Conservation (phyloP, 2,329 filamentous ascomycete genomes). For the Coniochaeta hoffmannii region DNA sequence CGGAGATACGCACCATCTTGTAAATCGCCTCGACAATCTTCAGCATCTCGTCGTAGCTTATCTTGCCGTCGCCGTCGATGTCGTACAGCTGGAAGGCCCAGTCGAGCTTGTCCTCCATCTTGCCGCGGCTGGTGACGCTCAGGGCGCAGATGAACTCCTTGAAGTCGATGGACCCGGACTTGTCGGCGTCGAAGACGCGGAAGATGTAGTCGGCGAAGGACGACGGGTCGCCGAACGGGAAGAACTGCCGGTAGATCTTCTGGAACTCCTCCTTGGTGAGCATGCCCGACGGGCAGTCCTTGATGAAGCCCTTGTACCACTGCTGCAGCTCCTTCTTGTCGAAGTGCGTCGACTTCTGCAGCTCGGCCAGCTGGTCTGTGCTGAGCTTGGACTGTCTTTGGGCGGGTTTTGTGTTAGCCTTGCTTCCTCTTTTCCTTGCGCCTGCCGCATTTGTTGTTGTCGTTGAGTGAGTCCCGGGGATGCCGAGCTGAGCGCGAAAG, state of each 20-base stretch:
- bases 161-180: conserved; percentile 96
- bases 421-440: neutral
- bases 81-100: conserved; percentile 99
- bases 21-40: conserved; percentile 99
- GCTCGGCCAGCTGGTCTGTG: conserved; percentile 87
- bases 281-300: conserved; percentile 95
- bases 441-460: neutral
- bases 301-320: conserved; percentile 99
- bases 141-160: conserved; percentile 99
- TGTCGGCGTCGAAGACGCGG: conserved; percentile 97
- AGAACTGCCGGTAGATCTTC: conserved; percentile 99
- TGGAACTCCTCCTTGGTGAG: conserved; percentile 98
- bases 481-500: neutral
- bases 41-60: conserved; percentile 98
- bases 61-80: conserved; percentile 97
- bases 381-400: conserved; percentile 95
- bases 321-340: conserved; percentile 99
- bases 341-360: conserved; percentile 96
- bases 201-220: conserved; percentile 99
- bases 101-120: conserved; percentile 99
- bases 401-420: conserved; percentile 9
- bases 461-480: neutral
- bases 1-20: conserved; percentile 73
- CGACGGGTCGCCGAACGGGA: conserved; percentile 94
- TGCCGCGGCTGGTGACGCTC: conserved; percentile 91